Conservation (phyloP, 768 basidiomycete species). For the Pleurotus ostreatus region DNA sequence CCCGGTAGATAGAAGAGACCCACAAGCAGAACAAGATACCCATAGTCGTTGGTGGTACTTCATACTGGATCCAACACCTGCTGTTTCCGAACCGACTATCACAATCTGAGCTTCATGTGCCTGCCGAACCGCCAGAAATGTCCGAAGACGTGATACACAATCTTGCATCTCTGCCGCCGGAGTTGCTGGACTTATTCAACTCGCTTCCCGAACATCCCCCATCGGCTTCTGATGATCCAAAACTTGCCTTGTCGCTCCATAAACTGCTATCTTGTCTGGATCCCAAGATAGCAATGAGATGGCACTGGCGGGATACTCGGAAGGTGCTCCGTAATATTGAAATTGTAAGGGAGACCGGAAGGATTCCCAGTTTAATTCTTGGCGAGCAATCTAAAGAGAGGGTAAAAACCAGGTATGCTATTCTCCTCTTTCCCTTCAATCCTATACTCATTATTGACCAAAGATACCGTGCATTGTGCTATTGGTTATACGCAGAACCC, state of each 20-base stretch:
- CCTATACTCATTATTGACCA: neutral
- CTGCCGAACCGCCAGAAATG: slow-evolving; percentile 10
- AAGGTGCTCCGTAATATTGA: slow-evolving; percentile 81
- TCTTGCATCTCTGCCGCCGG: slow-evolving; percentile 40
- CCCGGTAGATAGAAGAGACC: slow-evolving; percentile 67
- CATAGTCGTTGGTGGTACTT: slow-evolving; percentile 91
- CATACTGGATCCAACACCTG: slow-evolving; percentile 97
- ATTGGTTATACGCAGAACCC: slow-evolving; percentile 86
- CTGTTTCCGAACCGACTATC: slow-evolving; percentile 78
- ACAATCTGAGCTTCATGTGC: slow-evolving; percentile 17
- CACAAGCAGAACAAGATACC: slow-evolving; percentile 64
- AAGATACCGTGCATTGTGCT: slow-evolving; percentile 82
- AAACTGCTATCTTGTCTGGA: slow-evolving; percentile 67
- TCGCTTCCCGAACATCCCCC: slow-evolving; percentile 58
- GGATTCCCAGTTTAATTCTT: slow-evolving; percentile 64
- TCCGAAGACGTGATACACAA: slow-evolving; percentile 37
- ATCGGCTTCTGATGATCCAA: slow-evolving; percentile 49
- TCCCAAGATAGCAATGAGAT: slow-evolving; percentile 66
- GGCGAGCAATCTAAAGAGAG: slow-evolving; percentile 49
- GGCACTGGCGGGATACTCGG: slow-evolving; percentile 96
- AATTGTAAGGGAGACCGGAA: slow-evolving; percentile 70
- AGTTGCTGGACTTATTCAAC: slow-evolving; percentile 47
- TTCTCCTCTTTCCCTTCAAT: slow-evolving; percentile 1
- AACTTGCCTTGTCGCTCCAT: slow-evolving; percentile 61
- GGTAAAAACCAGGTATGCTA: slow-evolving; percentile 47